Evolutionary conservation across 73 alveolate genomes (phyloP), one percentile per base, ranked within the genome.

Genomic region (Uronychia binucleata): DNA sequence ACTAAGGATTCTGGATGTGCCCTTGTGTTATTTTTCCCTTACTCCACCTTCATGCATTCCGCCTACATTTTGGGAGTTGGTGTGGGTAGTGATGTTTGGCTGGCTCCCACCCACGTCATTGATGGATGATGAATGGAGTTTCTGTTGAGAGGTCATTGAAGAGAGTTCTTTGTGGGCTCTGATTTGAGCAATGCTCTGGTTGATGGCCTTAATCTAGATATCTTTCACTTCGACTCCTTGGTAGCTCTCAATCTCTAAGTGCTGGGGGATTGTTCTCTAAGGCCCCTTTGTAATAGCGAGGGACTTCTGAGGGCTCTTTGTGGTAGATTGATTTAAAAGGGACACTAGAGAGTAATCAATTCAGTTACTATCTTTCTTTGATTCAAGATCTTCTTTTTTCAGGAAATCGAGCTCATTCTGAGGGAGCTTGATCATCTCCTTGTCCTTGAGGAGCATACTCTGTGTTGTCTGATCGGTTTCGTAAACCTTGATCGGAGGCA

Each of bases 191-290:
- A 91, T 88, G 34, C 84, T 75, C 60, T 90, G 78, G 31, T 91
- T 90, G 67, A 91, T 59, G 13, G 86, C 87, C 78, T 82, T 87
- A 28, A 82, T 78, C 57, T 91, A 76, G 34, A 91, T 86, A 35
- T 88, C 96, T 74, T 85, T 82, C 1, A 91, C 93, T 75, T 91
- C 92, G 0, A 91, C 90, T 34, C 94, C 96, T 87, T 91, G 87
- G 33, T 88, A 88, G 26, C 78, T 34, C 28, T 88, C 94, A 1
- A 88, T 74, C 26, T 88, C 94, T 34, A 88, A 58, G 1, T 88
- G 82, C 57, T 88, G 88, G 74, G 87, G 87, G 28, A 88, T 88
- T 0, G 86, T 77, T 77, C 88, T 88, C 46, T 89, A 86, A 27
- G 94, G 94, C 28, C 94, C 94, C 77, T 88, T 88, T 26, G 89